Percentiles rank a stretch among this genome's conserved stretches.
Evolutionary conservation across 345 rosid genomes (phyloP).

Genomic region (Hypericum androsaemum): DNA sequence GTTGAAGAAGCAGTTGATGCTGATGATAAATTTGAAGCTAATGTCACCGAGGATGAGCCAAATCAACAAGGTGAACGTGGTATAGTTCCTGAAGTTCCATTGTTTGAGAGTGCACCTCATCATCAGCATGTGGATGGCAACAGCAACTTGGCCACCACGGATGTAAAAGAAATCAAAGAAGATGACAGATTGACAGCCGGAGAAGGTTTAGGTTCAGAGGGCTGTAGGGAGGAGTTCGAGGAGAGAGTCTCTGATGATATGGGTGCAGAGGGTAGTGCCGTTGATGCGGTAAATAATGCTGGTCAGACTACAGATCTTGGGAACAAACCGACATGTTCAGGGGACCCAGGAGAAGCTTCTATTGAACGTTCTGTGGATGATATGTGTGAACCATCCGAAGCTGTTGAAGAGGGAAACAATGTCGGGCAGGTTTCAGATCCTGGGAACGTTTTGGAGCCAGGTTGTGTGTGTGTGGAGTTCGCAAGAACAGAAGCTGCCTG

Average conservation of each 20-base stretch:
- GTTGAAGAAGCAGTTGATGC: slow-evolving; percentile 8
- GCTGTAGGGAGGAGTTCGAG: slow-evolving; percentile 12
- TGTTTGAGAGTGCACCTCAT: slow-evolving; percentile 6
- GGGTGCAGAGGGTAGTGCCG: too few species aligned
- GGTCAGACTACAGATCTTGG: too few species aligned
- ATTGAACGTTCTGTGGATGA: not conserved
- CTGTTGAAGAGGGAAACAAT: slow-evolving; percentile 22
- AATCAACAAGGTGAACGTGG: slow-evolving; percentile 15
- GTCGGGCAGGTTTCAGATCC: slow-evolving; percentile 21
- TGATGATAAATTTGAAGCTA: slow-evolving; percentile 20
- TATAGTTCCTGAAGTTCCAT: slow-evolving; percentile 15
- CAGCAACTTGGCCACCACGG: not conserved
- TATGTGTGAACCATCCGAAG: not conserved
- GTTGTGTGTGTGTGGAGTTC: slow-evolving; percentile 67
- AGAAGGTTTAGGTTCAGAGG: slow-evolving; percentile 16
- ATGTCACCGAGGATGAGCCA: slow-evolving; percentile 19
- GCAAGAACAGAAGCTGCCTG: slow-evolving; percentile 63
- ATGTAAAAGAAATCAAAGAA: slow-evolving; percentile 1
- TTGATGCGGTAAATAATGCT: not conserved
- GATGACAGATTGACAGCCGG: slow-evolving; percentile 18
- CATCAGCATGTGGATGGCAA: not conserved
- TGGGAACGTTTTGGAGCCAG: slow-evolving; percentile 38
- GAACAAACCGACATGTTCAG: too few species aligned
- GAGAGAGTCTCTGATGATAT: slow-evolving; percentile 8
- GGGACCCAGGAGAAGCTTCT: not conserved